Conservation (phyloP, 495 filamentous ascomycete species). For the Penicillium mononematosum region DNA sequence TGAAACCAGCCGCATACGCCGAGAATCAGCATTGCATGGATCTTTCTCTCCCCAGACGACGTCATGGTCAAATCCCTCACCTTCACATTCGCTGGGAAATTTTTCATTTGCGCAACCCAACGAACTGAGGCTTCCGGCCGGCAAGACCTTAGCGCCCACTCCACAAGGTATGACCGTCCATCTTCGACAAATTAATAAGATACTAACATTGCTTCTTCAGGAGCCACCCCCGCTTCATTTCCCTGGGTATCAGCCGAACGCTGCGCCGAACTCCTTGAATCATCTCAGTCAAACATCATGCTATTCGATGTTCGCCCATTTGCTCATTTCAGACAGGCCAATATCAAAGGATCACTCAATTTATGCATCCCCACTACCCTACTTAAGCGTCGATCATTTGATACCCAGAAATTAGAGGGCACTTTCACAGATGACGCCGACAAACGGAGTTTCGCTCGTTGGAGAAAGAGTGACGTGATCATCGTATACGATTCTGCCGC, state of each 20-base stretch:
- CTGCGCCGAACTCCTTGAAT: constrained; percentile 65
- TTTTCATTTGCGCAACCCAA: constrained; percentile 1
- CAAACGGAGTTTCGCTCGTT: constrained; percentile 70
- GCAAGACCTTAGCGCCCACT: constrained; percentile 1
- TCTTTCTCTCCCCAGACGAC: constrained; percentile 15
- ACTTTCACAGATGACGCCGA: constrained; percentile 79
- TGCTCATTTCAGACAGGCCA: constrained; percentile 72
- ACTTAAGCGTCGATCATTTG: constrained; percentile 86
- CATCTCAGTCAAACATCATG: constrained; percentile 56
- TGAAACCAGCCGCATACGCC: constrained; percentile 24
- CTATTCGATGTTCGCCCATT: constrained; percentile 88
- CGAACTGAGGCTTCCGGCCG: not conserved
- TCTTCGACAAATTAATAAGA: not conserved
- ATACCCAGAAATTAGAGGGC: constrained; percentile 81
- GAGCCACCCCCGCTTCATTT: constrained; percentile 12
- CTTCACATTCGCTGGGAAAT: constrained; percentile 3
- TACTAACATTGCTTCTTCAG: constrained; percentile 8
- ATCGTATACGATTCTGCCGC: constrained; percentile 86
- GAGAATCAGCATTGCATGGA: constrained; percentile 24
- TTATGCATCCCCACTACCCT: constrained; percentile 94
- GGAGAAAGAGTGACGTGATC: constrained; percentile 71
- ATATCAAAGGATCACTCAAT: constrained; percentile 78
- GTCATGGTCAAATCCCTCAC: constrained; percentile 8
- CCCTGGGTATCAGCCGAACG: constrained; percentile 61
- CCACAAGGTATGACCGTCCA: constrained; percentile 13